Conservation (phyloP, 1,139 yeast species). For the Yarrowia galli region DNA sequence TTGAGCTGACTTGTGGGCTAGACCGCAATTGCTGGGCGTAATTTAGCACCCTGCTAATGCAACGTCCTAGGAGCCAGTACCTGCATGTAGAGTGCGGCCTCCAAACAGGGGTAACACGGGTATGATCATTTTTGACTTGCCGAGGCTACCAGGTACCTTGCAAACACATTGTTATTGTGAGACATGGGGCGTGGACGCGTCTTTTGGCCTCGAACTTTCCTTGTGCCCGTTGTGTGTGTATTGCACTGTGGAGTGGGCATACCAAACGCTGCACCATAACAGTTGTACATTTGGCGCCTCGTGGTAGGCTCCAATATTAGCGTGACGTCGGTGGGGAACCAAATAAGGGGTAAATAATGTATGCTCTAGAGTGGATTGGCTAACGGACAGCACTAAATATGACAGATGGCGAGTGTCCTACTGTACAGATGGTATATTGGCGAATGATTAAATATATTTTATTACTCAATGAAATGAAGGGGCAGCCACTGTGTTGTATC, state of each 20-base stretch:
- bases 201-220: not conserved
- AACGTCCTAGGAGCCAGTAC: constrained; percentile 10
- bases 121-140: constrained; percentile 4
- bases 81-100: constrained; percentile 28
- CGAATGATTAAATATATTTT: no score
- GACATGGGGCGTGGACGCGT: constrained; percentile 14
- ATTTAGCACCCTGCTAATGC: constrained; percentile 19
- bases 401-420: no score
- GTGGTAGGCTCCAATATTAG: not conserved
- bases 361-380: not conserved
- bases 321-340: constrained; percentile 1
- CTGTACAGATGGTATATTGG: no score
- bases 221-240: not conserved
- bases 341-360: not conserved
- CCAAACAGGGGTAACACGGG: constrained; percentile 16
- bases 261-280: not conserved
- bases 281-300: not conserved
- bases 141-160: constrained; percentile 14
- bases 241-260: not conserved
- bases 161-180: constrained; percentile 2
- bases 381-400: not conserved
- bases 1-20: not conserved
- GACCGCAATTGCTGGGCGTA: not conserved
- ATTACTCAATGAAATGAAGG: not conserved
- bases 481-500: not conserved